Conservation (phyloP, 148 eudicot species). For the Silene conica region DNA sequence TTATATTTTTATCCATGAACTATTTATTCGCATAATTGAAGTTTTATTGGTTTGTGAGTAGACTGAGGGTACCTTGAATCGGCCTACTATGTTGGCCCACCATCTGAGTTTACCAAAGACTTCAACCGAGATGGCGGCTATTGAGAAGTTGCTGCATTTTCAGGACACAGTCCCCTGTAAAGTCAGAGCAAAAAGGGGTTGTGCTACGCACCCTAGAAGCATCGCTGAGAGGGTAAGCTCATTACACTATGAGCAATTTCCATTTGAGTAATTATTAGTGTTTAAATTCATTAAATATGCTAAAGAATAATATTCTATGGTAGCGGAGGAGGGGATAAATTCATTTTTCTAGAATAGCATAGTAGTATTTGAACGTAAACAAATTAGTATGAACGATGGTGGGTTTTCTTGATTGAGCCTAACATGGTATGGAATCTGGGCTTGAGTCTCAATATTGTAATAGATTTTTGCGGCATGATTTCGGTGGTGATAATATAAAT, state of each 20-base stretch:
- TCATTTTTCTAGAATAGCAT: too few relatives aligned
- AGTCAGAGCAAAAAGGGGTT: constrained; percentile 91
- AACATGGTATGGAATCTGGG: too few relatives aligned
- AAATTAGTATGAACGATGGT: too few relatives aligned
- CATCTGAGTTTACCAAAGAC: constrained; percentile 82
- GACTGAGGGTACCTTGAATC: constrained; percentile 44
- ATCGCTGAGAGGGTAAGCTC: constrained; percentile 85
- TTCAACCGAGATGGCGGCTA: constrained; percentile 55
- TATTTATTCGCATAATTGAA: not conserved
- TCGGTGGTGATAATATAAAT: too few relatives aligned
- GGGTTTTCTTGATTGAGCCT: too few relatives aligned
- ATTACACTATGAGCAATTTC: not conserved
- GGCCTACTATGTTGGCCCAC: constrained; percentile 48
- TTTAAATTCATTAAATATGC: not conserved
- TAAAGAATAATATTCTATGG: not conserved
- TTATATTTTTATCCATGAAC: too few relatives aligned
- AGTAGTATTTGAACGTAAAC: too few relatives aligned
- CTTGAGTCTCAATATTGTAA: too few relatives aligned
- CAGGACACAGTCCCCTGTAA: constrained; percentile 86
- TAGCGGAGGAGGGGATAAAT: too few relatives aligned
- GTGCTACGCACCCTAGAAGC: constrained; percentile 95
- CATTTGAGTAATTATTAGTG: too few relatives aligned
- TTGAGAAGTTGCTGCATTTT: constrained; percentile 64
- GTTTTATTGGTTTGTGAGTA: constrained; percentile 18
- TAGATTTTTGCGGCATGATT: too few relatives aligned